Evolutionary conservation across 345 rosid genomes (phyloP), one percentile per base, ranked within the genome.

Genomic region (Eucalyptus regnans): DNA sequence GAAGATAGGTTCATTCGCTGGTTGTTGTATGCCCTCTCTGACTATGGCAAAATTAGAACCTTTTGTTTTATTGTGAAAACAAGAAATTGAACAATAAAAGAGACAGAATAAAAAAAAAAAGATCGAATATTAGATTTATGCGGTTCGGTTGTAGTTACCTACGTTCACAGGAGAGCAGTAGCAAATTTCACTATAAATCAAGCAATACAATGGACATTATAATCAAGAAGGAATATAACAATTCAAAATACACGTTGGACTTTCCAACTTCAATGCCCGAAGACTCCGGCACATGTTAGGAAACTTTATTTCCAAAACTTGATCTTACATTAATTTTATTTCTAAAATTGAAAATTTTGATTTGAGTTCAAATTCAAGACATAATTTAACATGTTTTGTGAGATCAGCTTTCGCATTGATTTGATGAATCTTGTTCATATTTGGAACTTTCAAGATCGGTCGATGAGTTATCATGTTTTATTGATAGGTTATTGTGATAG

Each of bases 161-260:
- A 50, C 1, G 0, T 50, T 50, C 1, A 50, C 0, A 4, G 2
- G 56, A 51, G 20, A 51, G 1, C 0, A 51, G 4, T 51, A 17
- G 6, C 1, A 1, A 7, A 51, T 51, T 51, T 1, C 0, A 17
- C 9, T 51, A 52, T 52, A 18, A 0, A 3, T 52, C 1, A 52
- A 52, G 0, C 23, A 52, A 18, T 52, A 7, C 9, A 52, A 52
- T 52, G 1, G 23, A 17, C 0, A 52, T 52, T 52, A 52, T 52
- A 52, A 18, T 52, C 9, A 52, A 18, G 9, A 52, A 18, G 23
- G 9, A 52, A 52, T 52, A 17, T 52, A 17, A 52, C 0, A 52
- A 17, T 52, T 52, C 56, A 52, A 52, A 52, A 18, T 52, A 17
- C 23, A 7, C 56, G 1, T 18, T 7, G 4, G 9, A 52, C 56